A percentile compares a stretch with the other conserved stretches of the same genome.
phyloP scores from a whole-genome alignment of 768 basidiomycete species.

The Leucocoprinus birnbaumii region DNA sequence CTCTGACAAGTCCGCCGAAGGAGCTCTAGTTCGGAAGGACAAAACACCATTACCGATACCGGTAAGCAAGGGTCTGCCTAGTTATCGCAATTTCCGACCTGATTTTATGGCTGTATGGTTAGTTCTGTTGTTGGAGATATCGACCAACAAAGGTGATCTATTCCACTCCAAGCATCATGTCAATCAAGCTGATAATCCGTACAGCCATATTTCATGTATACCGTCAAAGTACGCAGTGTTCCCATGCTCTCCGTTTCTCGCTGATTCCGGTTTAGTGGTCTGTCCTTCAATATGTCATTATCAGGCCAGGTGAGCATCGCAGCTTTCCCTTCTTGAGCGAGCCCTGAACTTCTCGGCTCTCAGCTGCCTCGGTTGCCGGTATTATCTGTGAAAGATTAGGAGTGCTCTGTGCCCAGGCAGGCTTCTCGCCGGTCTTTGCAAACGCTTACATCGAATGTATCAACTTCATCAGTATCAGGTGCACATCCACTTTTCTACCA shows the following conservation, averaged over 20 bases:
- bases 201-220: slow-evolving; percentile 87
- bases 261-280: slow-evolving; percentile 80
- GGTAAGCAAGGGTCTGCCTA: slow-evolving; percentile 17
- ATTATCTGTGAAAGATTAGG: slow-evolving; percentile 71
- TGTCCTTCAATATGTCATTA: slow-evolving; percentile 85
- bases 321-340: not conserved
- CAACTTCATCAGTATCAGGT: slow-evolving; percentile 85
- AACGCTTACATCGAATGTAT: slow-evolving; percentile 67
- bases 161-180: slow-evolving; percentile 1
- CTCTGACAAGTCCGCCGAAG: slow-evolving; percentile 55
- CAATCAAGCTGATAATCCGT: not conserved
- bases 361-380: slow-evolving; percentile 67
- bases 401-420: slow-evolving; percentile 66
- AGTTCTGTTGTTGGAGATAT: slow-evolving; percentile 84
- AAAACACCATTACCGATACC: slow-evolving; percentile 72
- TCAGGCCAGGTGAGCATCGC: slow-evolving; percentile 45
- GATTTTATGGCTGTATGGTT: slow-evolving; percentile 1
- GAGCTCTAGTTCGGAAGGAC: slow-evolving; percentile 76
- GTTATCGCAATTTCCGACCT: not conserved
- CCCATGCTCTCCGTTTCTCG: not conserved
- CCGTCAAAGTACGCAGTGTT: slow-evolving; percentile 61
- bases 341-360: not conserved
- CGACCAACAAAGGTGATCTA: slow-evolving; percentile 70
- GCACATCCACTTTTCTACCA: slow-evolving; percentile 13
- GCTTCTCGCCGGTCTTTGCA: slow-evolving; percentile 61